Evolutionary conservation across 225 moss, liverwort and hornwort species (phyloP).

Genomic region (Anthoceros angustus): DNA sequence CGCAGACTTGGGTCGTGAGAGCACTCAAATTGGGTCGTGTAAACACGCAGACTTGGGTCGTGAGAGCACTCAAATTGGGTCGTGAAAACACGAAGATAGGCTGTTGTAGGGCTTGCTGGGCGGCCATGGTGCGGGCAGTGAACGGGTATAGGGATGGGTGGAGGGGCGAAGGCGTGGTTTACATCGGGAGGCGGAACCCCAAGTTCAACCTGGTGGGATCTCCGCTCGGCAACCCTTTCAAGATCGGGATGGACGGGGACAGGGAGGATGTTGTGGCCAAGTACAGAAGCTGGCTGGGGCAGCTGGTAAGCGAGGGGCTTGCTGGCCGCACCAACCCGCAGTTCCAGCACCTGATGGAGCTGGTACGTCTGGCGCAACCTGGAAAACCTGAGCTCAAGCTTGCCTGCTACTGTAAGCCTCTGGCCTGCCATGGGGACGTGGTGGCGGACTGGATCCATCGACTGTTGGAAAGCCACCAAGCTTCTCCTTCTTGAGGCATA

Average conservation of each 20-base stretch:
- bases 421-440: background rate
- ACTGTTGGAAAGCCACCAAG: background rate
- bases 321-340: background rate
- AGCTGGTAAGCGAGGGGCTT: background rate
- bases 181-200: background rate
- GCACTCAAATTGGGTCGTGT: no score
- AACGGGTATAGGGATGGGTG: background rate
- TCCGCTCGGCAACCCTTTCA: background rate
- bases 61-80: no score
- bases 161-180: background rate
- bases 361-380: background rate
- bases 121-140: background rate
- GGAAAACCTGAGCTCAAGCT: background rate
- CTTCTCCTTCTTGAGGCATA: no score
- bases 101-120: no score
- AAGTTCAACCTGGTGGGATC: background rate
- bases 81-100: no score
- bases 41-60: no score
- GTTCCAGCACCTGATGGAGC: background rate
- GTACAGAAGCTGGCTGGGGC: background rate
- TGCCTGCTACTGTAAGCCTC: background rate
- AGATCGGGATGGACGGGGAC: background rate
- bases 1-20: no score
- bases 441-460: background rate
- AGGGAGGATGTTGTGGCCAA: background rate